Evolutionary conservation across 108 stramenopile species (phyloP).

Genomic region (Cylindrotheca fusiformis): DNA sequence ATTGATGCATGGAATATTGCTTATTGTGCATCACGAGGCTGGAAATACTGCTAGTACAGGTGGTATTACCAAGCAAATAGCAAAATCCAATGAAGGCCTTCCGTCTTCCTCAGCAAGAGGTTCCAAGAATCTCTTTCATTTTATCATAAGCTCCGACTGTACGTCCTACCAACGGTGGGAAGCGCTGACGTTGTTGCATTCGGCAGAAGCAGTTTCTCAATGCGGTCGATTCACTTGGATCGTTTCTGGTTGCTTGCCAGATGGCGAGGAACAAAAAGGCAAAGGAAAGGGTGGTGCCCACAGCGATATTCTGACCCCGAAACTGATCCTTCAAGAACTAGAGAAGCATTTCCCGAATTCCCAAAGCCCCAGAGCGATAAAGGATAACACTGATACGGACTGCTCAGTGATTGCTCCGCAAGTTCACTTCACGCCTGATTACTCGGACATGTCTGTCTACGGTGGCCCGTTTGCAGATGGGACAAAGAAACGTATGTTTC

Average conservation of each 20-base stretch:
- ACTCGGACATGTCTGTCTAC: conserved; percentile 41
- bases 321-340: conserved; percentile 24
- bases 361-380: neutral
- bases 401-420: conserved; percentile 32
- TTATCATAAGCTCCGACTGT: conserved; percentile 44
- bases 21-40: too few relatives aligned
- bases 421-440: conserved; percentile 53
- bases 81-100: too few relatives aligned
- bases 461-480: conserved; percentile 53
- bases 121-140: conserved; percentile 27
- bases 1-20: too few relatives aligned
- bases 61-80: too few relatives aligned
- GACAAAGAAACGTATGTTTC: conserved; percentile 27
- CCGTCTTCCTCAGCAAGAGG: too few relatives aligned
- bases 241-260: conserved; percentile 36
- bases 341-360: conserved; percentile 33
- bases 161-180: conserved; percentile 56
- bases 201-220: conserved; percentile 34
- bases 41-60: too few relatives aligned
- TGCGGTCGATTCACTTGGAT: conserved; percentile 55
- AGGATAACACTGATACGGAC: neutral
- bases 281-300: conserved; percentile 39
- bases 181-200: conserved; percentile 37
- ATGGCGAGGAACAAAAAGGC: conserved; percentile 1
- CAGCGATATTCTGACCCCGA: conserved; percentile 32